Percentiles rank a stretch among this genome's conserved stretches.
These are phyloP conservation scores for Clavariopsis aquatica DNA, from an alignment of 495 filamentous ascomycete genomes.

Conservation along the genomic window DNA sequence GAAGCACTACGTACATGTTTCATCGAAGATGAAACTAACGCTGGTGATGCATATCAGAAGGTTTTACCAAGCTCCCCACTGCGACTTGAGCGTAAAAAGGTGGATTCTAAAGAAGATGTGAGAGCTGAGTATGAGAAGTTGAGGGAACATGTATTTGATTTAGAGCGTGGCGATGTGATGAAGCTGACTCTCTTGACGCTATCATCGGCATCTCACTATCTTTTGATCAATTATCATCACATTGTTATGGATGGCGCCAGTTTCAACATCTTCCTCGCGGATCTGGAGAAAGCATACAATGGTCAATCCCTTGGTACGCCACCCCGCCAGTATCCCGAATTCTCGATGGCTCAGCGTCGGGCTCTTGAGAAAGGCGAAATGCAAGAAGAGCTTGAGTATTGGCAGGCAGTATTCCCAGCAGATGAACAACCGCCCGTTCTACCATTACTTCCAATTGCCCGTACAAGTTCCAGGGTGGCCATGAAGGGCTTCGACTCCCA, in stretches of 20 bases:
- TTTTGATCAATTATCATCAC: conserved; percentile 27
- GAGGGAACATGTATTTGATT: conserved; percentile 9
- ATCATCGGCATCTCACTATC: neutral
- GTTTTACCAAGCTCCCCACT: neutral
- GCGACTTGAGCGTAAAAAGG: conserved; percentile 1
- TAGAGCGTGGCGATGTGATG: neutral
- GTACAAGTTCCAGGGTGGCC: conserved; percentile 7
- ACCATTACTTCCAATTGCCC: conserved; percentile 41
- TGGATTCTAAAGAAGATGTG: neutral
- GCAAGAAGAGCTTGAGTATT: conserved; percentile 39
- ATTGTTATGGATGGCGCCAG: conserved; percentile 30
- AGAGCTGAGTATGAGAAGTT: neutral
- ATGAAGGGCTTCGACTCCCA: conserved; percentile 3
- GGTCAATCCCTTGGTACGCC: neutral
- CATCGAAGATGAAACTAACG: neutral
- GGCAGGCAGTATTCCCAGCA: conserved; percentile 32
- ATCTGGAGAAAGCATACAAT: conserved; percentile 19
- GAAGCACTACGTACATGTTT: conserved; percentile 19
- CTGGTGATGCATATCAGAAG: conserved; percentile 10
- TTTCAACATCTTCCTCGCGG: conserved; percentile 20
- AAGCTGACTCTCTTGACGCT: conserved; percentile 6
- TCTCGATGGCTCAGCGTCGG: conserved; percentile 11
- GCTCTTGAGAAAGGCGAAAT: conserved; percentile 25
- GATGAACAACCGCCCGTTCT: conserved; percentile 32
- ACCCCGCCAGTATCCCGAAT: conserved; percentile 13